Conservation (phyloP, 495 filamentous ascomycete genomes). For the Xylona heveae region DNA sequence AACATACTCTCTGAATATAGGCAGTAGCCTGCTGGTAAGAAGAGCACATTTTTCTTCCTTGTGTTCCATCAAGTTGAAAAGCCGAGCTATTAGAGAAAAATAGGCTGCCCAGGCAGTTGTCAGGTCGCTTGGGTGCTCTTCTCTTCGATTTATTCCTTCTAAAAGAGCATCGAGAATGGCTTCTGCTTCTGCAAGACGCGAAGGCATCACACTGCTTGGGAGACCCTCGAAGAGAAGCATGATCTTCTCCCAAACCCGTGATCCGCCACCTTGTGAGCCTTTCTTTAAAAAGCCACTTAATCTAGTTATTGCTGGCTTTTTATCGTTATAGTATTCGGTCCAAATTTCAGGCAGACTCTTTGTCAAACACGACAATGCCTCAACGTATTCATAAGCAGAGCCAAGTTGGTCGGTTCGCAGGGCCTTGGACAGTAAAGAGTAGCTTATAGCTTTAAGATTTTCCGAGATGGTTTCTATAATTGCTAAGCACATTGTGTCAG, state of each 20-base stretch:
- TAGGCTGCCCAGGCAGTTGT: slow-evolving; percentile 53
- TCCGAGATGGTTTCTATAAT: slow-evolving; percentile 17
- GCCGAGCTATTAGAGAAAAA: slow-evolving; percentile 28
- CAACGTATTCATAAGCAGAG: slow-evolving; percentile 47
- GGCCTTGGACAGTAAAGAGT: slow-evolving; percentile 43
- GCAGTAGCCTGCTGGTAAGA: slow-evolving; percentile 25
- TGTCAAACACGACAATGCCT: slow-evolving; percentile 40
- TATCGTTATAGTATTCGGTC: slow-evolving; percentile 43
- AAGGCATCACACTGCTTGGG: slow-evolving; percentile 15
- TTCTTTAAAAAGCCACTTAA: slow-evolving; percentile 56
- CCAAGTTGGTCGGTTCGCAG: slow-evolving; percentile 45
- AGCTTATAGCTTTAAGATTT: slow-evolving; percentile 39
- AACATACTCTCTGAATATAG: slow-evolving; percentile 36
- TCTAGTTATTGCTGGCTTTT: slow-evolving; percentile 39
- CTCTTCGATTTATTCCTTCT: slow-evolving; percentile 44
- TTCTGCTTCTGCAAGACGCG: slow-evolving; percentile 18
- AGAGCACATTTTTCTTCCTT: slow-evolving; percentile 26
- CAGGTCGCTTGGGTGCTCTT: slow-evolving; percentile 48
- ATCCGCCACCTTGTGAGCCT: slow-evolving; percentile 54
- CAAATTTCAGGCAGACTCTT: slow-evolving; percentile 43
- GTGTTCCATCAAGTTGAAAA: slow-evolving; percentile 22
- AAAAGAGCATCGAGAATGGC: slow-evolving; percentile 41
- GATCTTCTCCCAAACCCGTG: slow-evolving; percentile 50
- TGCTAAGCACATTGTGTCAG: slow-evolving; percentile 1
- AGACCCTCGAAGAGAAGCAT: slow-evolving; percentile 33